Conservation (phyloP, 2,329 filamentous ascomycete genomes). For the Fusarium cyanostomum region DNA sequence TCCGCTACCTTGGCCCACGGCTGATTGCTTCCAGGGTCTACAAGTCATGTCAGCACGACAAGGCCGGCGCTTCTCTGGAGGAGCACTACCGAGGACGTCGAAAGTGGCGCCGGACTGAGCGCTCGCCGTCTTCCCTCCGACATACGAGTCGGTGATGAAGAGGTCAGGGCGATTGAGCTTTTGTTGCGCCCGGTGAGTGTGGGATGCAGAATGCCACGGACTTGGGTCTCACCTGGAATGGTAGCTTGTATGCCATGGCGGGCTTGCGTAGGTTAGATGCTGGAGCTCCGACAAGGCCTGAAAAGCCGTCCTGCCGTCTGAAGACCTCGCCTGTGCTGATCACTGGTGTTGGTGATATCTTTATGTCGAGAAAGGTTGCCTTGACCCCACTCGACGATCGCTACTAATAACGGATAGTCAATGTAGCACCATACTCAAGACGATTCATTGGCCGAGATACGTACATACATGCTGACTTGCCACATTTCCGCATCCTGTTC, state of each 20-base stretch:
- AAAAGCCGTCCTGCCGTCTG: neutral
- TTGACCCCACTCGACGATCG: conserved; percentile 7
- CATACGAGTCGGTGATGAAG: conserved; percentile 1
- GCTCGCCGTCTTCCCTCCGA: neutral
- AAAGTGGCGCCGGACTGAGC: conserved; percentile 2
- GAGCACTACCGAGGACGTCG: conserved; percentile 1
- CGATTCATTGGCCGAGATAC: too few species aligned
- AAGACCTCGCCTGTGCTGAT: neutral
- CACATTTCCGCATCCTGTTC: too few species aligned
- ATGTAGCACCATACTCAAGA: too few species aligned
- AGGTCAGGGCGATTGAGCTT: conserved; percentile 11
- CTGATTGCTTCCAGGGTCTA: conserved; percentile 11
- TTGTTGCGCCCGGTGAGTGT: neutral
- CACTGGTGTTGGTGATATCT: neutral
- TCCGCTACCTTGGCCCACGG: conserved; percentile 4
- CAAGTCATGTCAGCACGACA: neutral
- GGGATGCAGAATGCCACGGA: accelerated
- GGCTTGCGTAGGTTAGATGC: neutral
- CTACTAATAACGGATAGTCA: too few species aligned
- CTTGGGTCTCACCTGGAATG: neutral
- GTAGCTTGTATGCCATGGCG: neutral
- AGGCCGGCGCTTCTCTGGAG: neutral
- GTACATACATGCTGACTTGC: too few species aligned
- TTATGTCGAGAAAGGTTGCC: neutral
- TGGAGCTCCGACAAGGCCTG: neutral